A percentile compares a stretch with the other conserved stretches of the same genome.
These are phyloP conservation scores for Suillus bovinus DNA, from an alignment of 768 basidiomycete species.

Conservation along the genomic window DNA sequence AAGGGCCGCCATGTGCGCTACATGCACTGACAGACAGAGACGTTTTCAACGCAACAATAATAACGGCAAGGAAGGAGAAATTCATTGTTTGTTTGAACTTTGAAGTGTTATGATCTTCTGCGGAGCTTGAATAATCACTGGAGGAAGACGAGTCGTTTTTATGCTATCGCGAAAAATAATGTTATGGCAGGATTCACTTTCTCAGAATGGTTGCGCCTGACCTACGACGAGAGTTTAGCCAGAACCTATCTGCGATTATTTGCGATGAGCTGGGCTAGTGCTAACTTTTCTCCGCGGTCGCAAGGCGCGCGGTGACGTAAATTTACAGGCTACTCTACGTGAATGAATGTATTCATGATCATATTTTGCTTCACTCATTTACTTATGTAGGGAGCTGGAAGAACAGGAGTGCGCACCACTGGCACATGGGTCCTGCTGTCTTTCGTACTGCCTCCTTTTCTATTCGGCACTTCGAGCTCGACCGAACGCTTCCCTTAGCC, in stretches of 20 bases:
- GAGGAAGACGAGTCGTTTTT: neutral
- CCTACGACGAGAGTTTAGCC: neutral
- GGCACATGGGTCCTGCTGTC: neutral
- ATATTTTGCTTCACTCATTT: neutral
- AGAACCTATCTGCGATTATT: neutral
- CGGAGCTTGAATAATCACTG: neutral
- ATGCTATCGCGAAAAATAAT: neutral
- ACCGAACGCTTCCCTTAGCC: no score
- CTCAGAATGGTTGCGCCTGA: neutral
- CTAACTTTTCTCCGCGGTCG: neutral
- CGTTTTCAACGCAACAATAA: neutral
- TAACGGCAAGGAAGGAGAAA: neutral
- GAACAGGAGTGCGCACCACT: neutral
- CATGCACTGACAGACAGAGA: neutral
- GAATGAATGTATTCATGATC: no score
- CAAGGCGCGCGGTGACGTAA: neutral
- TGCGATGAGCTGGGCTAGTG: neutral
- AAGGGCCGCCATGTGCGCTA: fast-evolving
- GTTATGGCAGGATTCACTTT: neutral
- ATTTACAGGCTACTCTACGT: neutral
- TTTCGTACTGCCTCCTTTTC: no score
- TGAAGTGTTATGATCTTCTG: no score
- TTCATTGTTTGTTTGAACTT: neutral
- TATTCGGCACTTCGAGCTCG: no score
- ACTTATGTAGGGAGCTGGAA: neutral